Evolutionary conservation across 2,329 filamentous ascomycete species (phyloP).

Genomic region (Sporothrix dimorphospora): DNA sequence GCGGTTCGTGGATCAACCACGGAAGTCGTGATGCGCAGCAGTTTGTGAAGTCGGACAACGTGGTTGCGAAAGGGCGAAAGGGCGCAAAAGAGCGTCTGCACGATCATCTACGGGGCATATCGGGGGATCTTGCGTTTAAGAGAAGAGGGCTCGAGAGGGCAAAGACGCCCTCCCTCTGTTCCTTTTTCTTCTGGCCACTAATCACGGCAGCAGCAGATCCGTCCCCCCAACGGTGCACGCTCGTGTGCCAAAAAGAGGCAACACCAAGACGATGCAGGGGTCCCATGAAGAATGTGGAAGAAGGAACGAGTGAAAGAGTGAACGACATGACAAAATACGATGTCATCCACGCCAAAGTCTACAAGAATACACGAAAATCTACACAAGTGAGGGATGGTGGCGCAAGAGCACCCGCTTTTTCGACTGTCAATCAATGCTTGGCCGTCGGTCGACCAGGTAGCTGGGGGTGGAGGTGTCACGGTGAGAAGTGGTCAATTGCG

Average conservation of each 20-base stretch:
- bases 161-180: background rate
- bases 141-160: background rate
- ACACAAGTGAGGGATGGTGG: background rate
- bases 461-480: background rate
- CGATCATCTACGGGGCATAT: background rate
- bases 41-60: background rate
- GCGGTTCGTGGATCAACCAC: conserved; percentile 26
- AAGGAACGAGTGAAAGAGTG: too few relatives aligned
- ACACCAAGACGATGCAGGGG: background rate
- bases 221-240: background rate
- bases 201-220: background rate
- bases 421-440: background rate
- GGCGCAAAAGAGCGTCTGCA: background rate
- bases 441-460: conserved; percentile 1
- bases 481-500: too few relatives aligned
- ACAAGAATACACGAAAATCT: background rate
- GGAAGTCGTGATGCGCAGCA: conserved; percentile 9
- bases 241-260: background rate
- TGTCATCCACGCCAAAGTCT: background rate
- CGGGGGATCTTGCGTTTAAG: background rate
- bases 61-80: background rate
- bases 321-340: background rate
- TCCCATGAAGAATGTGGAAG: background rate
- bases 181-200: background rate
- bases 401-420: background rate